Conservation (phyloP, 169 alveolate species). For the Plasmodium sp. region DNA sequence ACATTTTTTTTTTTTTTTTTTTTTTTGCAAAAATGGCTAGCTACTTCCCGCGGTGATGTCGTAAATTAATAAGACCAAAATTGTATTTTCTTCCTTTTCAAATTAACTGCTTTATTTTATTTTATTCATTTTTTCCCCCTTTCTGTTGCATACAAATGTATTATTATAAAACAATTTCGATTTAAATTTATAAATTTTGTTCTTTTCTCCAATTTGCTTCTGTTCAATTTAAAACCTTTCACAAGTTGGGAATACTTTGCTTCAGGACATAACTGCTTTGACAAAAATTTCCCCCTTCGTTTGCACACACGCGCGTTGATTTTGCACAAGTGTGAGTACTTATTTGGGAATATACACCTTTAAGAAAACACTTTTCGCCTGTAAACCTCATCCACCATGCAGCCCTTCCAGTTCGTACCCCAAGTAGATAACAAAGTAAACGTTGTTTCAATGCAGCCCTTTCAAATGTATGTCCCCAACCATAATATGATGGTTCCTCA, state of each 20-base stretch:
- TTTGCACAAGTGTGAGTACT: neutral
- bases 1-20: slow-evolving; percentile 27
- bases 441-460: slow-evolving; percentile 49
- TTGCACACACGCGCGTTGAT: neutral
- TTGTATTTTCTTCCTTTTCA: slow-evolving; percentile 4
- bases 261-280: neutral
- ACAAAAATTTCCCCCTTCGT: neutral
- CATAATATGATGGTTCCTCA: slow-evolving; percentile 59
- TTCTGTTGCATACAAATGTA: neutral
- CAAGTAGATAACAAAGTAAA: slow-evolving; percentile 59
- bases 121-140: slow-evolving; percentile 17
- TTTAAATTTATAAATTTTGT: slow-evolving; percentile 40
- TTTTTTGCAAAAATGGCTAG: slow-evolving; percentile 13
- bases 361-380: neutral
- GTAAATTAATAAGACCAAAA: neutral
- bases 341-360: neutral
- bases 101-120: neutral
- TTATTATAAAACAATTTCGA: slow-evolving; percentile 22
- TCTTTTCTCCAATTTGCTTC: neutral
- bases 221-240: slow-evolving; percentile 1
- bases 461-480: slow-evolving; percentile 69
- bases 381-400: slow-evolving; percentile 14
- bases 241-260: neutral
- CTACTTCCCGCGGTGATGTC: neutral
- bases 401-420: slow-evolving; percentile 48